These are phyloP conservation scores for Tagetes patula DNA, from an alignment of 129 eudicot genomes.

Conservation along the genomic window DNA sequence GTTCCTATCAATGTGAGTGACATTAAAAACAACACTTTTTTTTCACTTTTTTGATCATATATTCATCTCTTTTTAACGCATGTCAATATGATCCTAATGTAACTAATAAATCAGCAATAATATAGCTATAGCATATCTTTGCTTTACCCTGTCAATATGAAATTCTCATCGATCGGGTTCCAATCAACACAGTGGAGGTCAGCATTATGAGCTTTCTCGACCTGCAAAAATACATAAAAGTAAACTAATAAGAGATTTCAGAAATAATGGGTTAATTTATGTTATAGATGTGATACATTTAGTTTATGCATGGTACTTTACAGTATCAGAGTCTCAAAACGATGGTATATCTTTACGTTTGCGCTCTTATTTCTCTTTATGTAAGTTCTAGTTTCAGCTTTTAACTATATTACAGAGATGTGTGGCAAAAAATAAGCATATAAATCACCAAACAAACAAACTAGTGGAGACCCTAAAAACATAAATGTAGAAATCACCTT, in stretches of 20 bases:
- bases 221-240: conserved; percentile 42
- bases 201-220: conserved; percentile 91
- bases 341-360: background rate
- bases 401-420: background rate
- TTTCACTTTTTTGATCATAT: background rate
- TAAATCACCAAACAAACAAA: conserved; percentile 3
- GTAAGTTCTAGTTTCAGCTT: background rate
- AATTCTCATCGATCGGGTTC: conserved; percentile 84
- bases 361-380: background rate
- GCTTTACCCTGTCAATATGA: conserved; percentile 80
- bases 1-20: background rate
- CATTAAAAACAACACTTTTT: background rate
- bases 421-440: background rate
- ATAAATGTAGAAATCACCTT: conserved; percentile 50
- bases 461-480: background rate
- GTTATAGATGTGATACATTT: background rate
- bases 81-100: conserved; percentile 10
- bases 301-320: background rate
- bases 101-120: conserved; percentile 1
- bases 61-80: background rate
- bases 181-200: conserved; percentile 97
- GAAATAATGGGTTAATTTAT: background rate
- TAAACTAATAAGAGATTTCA: background rate
- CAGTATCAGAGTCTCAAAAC: background rate
- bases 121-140: background rate